These are phyloP conservation scores for Dalbergia cochinchinensis DNA, from an alignment of 306 rosid genomes.

Conservation along the genomic window DNA sequence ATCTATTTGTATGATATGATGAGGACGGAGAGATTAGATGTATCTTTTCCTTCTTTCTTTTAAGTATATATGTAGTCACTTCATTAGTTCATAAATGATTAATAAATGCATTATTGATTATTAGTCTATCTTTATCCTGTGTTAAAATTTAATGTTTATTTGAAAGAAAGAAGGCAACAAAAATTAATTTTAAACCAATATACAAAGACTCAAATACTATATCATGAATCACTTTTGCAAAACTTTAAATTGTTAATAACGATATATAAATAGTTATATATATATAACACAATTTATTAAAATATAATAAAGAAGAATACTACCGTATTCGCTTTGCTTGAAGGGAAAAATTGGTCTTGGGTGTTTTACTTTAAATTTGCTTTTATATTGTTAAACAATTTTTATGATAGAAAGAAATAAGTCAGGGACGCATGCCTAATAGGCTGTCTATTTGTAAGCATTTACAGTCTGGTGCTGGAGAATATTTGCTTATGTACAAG, in stretches of 20 bases:
- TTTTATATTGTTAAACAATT: not conserved
- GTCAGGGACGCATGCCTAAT: slow-evolving; percentile 11
- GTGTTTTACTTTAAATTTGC: too few relatives aligned
- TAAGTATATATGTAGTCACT: not conserved
- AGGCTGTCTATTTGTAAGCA: slow-evolving; percentile 36
- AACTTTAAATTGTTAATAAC: too few relatives aligned
- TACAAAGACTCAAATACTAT: too few relatives aligned
- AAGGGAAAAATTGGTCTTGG: too few relatives aligned
- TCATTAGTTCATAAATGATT: slow-evolving; percentile 25
- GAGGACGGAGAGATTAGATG: not conserved
- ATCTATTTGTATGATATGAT: not conserved
- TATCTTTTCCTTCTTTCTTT: slow-evolving; percentile 15
- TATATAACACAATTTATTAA: slow-evolving; percentile 25
- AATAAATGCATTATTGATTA: not conserved
- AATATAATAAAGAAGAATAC: slow-evolving; percentile 30
- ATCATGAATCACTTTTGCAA: too few relatives aligned
- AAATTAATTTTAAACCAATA: too few relatives aligned
- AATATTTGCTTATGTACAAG: slow-evolving; percentile 34
- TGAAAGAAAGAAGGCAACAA: too few relatives aligned
- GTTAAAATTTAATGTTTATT: too few relatives aligned
- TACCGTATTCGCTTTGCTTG: not conserved
- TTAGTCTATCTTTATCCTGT: too few relatives aligned
- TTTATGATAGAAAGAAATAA: not conserved
- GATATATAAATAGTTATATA: too few relatives aligned
- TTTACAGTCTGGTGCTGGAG: slow-evolving; percentile 20